Conservation (phyloP, 2,329 filamentous ascomycete genomes). For the Aureobasidium zeae region DNA sequence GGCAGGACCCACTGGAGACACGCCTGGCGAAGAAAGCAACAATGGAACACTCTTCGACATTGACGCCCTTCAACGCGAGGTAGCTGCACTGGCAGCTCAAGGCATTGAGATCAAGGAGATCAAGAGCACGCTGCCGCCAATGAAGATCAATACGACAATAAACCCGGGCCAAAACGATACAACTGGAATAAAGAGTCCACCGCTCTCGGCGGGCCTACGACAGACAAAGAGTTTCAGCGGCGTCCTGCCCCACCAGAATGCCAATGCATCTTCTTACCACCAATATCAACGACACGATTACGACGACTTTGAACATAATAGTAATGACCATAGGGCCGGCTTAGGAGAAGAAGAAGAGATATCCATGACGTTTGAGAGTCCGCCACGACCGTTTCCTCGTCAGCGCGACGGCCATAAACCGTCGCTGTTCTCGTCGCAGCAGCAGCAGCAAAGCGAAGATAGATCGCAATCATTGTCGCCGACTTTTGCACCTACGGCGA, state of each 20-base stretch:
- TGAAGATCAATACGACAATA: conserved; percentile 54
- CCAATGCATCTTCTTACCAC: too few species aligned
- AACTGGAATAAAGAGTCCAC: conserved; percentile 2
- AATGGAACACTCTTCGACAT: conserved; percentile 76
- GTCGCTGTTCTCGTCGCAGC: background rate
- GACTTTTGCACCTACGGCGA: too few species aligned
- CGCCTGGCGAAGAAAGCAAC: conserved; percentile 40
- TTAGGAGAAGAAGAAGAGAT: conserved; percentile 41
- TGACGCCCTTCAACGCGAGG: conserved; percentile 67
- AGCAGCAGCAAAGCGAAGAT: too few species aligned
- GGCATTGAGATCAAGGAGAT: conserved; percentile 74
- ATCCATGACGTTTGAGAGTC: conserved; percentile 36
- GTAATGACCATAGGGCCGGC: too few species aligned
- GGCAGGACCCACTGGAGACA: conserved; percentile 31
- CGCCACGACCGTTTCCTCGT: background rate
- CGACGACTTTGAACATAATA: conserved; percentile 30
- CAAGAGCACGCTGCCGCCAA: conserved; percentile 78
- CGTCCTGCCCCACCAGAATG: background rate
- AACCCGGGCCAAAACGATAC: conserved; percentile 5
- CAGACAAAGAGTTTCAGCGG: conserved; percentile 39
- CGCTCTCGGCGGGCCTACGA: conserved; percentile 29
- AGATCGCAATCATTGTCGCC: too few species aligned
- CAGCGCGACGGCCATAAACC: too few species aligned
- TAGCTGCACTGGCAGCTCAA: conserved; percentile 67
- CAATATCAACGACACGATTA: conserved; percentile 22